A percentile compares a stretch with the other conserved stretches of the same genome.
Evolutionary conservation across 805 yeast genomes (phyloP).

Genomic region (Saccharomycopsis selenospora): DNA sequence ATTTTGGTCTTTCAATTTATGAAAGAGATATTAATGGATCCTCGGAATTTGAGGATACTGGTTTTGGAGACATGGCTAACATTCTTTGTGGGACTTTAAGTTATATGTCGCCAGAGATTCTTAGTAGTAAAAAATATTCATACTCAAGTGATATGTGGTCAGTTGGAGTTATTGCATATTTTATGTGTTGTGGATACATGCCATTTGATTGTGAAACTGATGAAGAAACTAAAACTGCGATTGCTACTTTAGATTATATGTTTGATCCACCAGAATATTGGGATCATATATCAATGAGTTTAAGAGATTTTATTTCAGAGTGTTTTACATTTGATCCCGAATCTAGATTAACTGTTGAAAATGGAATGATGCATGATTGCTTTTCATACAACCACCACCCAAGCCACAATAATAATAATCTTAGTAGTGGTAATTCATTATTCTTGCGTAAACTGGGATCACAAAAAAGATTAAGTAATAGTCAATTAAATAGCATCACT

Average conservation of each 20-base stretch:
- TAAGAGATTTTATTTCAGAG: slow-evolving; percentile 47
- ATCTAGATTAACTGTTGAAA: slow-evolving; percentile 40
- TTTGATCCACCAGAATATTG: slow-evolving; percentile 58
- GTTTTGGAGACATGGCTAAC: slow-evolving; percentile 21
- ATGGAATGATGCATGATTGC: slow-evolving; percentile 38
- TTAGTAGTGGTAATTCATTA: background rate
- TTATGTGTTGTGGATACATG: slow-evolving; percentile 65
- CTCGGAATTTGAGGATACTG: slow-evolving; percentile 31
- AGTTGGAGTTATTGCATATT: slow-evolving; percentile 63
- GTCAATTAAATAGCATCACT: background rate
- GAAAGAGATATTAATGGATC: slow-evolving; percentile 37
- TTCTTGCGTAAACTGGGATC: background rate
- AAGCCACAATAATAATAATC: background rate
- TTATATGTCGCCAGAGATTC: slow-evolving; percentile 70
- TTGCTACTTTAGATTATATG: slow-evolving; percentile 46
- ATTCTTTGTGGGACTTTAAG: slow-evolving; percentile 64
- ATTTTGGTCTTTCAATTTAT: slow-evolving; percentile 60
- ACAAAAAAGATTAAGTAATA: background rate
- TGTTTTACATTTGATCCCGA: slow-evolving; percentile 45
- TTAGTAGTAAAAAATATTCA: slow-evolving; percentile 46
- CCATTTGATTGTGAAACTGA: slow-evolving; percentile 73
- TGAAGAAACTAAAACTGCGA: slow-evolving; percentile 59
- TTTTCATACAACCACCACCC: slow-evolving; percentile 22
- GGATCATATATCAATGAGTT: slow-evolving; percentile 42
- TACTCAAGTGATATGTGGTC: slow-evolving; percentile 70